Conservation (phyloP, 208 protist species). For the Wallacemonas sp. region DNA sequence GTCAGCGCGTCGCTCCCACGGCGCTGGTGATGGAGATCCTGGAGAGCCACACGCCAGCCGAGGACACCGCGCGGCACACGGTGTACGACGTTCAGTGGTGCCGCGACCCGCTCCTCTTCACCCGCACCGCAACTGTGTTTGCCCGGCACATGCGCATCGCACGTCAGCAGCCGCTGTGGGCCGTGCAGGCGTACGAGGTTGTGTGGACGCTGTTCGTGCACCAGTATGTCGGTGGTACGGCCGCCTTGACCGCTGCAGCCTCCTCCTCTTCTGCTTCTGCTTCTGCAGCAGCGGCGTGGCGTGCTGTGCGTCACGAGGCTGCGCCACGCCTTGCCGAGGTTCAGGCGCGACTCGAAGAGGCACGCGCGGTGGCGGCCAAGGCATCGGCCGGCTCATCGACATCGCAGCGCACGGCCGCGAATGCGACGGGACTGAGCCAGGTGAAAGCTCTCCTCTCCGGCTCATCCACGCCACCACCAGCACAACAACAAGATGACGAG, state of each 20-base stretch:
- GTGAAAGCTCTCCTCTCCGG: constrained; percentile 27
- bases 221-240: neutral
- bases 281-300: neutral
- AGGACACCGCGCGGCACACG: constrained; percentile 27
- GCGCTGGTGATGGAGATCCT: constrained; percentile 43
- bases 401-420: too few relatives aligned
- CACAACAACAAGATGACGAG: neutral
- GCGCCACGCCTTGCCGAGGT: neutral
- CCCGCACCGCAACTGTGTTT: constrained; percentile 32
- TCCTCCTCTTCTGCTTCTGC: neutral
- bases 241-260: neutral
- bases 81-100: constrained; percentile 27
- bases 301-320: neutral
- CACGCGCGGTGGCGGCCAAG: constrained; percentile 11
- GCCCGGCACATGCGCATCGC: constrained; percentile 34
- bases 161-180: constrained; percentile 20
- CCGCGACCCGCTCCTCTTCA: constrained; percentile 33
- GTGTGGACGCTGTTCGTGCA: neutral
- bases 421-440: neutral
- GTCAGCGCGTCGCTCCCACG: constrained; percentile 30
- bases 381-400: neutral
- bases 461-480: neutral
- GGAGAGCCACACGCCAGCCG: constrained; percentile 31
- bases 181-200: constrained; percentile 16
- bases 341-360: constrained; percentile 3